These are phyloP conservation scores for Botryotinia globosa DNA, from an alignment of 2,329 filamentous ascomycete genomes.

Conservation along the genomic window DNA sequence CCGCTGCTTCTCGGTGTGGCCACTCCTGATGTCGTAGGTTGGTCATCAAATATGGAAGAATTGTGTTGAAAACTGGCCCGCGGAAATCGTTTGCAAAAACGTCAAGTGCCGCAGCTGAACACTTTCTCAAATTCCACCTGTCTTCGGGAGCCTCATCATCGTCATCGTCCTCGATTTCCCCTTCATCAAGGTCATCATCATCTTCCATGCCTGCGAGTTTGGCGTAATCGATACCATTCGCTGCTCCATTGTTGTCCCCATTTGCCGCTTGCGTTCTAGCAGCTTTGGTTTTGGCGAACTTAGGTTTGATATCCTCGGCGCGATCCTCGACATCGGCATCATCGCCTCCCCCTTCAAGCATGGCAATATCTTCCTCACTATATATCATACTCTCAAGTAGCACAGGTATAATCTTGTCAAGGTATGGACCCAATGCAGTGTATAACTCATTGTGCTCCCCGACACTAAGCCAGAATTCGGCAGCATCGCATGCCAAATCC, in stretches of 20 bases:
- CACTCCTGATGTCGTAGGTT: constrained; percentile 87
- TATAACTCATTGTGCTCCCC: constrained; percentile 83
- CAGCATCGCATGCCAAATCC: constrained; percentile 88
- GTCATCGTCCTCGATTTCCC: constrained; percentile 78
- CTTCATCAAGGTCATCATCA: constrained; percentile 78
- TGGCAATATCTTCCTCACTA: constrained; percentile 84
- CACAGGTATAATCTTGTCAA: constrained; percentile 83
- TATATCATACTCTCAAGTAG: constrained; percentile 95
- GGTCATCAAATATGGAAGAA: constrained; percentile 86
- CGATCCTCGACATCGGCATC: constrained; percentile 92
- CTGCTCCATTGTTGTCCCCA: constrained; percentile 49
- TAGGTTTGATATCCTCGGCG: constrained; percentile 85
- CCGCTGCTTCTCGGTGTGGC: constrained; percentile 89
- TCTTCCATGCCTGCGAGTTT: constrained; percentile 47
- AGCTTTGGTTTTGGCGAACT: constrained; percentile 72
- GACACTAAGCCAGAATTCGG: constrained; percentile 95
- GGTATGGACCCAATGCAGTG: constrained; percentile 70
- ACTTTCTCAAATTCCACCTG: constrained; percentile 93
- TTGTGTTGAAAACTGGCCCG: constrained; percentile 82
- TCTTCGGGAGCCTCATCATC: constrained; percentile 83
- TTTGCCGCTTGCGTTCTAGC: constrained; percentile 43
- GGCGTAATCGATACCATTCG: constrained; percentile 55
- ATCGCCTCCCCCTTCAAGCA: constrained; percentile 78
- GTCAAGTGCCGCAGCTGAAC: constrained; percentile 91
- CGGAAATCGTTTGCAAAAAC: constrained; percentile 91